Evolutionary conservation across 2,329 filamentous ascomycete species (phyloP).

Genomic region (Thielaviopsis populi): DNA sequence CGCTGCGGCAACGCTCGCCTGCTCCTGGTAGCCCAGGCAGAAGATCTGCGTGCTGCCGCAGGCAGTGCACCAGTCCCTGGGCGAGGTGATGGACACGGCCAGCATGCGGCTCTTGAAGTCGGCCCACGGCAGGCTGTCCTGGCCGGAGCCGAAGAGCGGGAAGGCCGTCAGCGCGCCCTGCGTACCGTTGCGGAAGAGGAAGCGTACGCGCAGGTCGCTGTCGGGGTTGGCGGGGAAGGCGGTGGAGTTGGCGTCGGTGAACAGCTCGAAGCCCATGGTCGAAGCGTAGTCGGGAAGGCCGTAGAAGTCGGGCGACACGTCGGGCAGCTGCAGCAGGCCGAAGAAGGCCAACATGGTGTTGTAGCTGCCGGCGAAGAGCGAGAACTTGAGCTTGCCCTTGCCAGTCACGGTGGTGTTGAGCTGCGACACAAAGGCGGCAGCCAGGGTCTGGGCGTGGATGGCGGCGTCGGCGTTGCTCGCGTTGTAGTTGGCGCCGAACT

Average conservation of each 20-base stretch:
- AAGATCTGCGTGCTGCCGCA: conserved; percentile 22
- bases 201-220: conserved; percentile 23
- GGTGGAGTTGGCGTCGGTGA: conserved; percentile 19
- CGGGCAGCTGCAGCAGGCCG: conserved; percentile 21
- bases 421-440: conserved; percentile 22
- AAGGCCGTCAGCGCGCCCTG: conserved; percentile 21
- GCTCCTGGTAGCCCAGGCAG: conserved; percentile 23
- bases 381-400: conserved; percentile 24
- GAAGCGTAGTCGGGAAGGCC: conserved; percentile 26
- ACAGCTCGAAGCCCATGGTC: conserved; percentile 27
- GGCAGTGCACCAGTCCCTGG: conserved; percentile 23
- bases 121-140: conserved; percentile 23
- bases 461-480: conserved; percentile 21
- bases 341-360: conserved; percentile 27
- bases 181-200: conserved; percentile 26
- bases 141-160: conserved; percentile 22
- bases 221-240: conserved; percentile 21
- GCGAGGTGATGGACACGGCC: conserved; percentile 22
- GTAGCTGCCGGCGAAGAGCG: conserved; percentile 25
- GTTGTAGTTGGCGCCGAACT: conserved; percentile 24
- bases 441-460: conserved; percentile 24
- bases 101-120: conserved; percentile 22
- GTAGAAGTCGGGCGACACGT: conserved; percentile 22
- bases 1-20: conserved; percentile 11
- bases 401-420: conserved; percentile 23